Percentiles rank a stretch among this genome's conserved stretches.
Conservation (phyloP, 2,329 filamentous ascomycete genomes). For the Talaromyces sp. region DNA sequence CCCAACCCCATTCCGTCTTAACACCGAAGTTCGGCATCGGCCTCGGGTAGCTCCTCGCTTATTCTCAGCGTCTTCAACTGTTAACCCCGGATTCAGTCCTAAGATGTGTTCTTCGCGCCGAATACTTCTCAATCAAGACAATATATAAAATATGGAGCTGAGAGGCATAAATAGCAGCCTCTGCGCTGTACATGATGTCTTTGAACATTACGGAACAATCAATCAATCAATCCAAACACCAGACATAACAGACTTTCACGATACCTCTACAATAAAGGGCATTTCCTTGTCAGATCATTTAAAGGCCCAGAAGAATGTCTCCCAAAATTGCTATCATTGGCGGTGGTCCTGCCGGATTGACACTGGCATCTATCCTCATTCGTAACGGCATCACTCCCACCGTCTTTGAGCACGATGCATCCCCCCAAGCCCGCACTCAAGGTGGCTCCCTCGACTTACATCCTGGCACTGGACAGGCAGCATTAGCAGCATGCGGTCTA, state of each 20-base stretch:
- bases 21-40: constrained; percentile 2
- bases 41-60: constrained; percentile 1
- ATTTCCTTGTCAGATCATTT: background rate
- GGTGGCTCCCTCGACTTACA: constrained; percentile 30
- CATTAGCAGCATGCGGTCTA: constrained; percentile 24
- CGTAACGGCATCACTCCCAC: constrained; percentile 19
- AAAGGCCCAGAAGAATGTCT: background rate
- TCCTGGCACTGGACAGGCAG: constrained; percentile 24
- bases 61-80: background rate
- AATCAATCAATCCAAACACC: background rate
- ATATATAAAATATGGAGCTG: background rate
- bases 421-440: constrained; percentile 22
- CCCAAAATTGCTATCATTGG: constrained; percentile 23
- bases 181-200: background rate
- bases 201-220: too few species aligned
- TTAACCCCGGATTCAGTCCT: background rate
- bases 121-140: background rate
- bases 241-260: background rate
- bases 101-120: background rate
- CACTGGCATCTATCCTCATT: constrained; percentile 17
- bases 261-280: background rate
- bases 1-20: background rate
- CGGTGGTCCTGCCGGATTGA: constrained; percentile 21
- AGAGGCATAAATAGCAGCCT: background rate
- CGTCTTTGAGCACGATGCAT: constrained; percentile 32